A percentile compares a stretch with the other conserved stretches of the same genome.
Evolutionary conservation across 2,329 filamentous ascomycete genomes (phyloP).

Genomic region (Berkeleyomyces basicola): DNA sequence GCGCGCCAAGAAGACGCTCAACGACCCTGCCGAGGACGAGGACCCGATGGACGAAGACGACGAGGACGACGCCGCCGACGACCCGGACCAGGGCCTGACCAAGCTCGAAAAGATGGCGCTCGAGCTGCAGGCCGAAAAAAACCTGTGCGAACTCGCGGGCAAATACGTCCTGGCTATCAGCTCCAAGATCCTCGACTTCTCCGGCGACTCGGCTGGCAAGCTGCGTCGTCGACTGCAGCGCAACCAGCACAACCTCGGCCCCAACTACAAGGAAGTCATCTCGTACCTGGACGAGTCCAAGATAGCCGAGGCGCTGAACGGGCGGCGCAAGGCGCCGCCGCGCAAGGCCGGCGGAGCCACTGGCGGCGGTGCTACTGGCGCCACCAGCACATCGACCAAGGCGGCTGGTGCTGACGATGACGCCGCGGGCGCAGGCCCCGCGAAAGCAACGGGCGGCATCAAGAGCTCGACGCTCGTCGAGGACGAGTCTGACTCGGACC

Average conservation of each 20-base stretch:
- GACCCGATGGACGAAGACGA: constrained; percentile 48
- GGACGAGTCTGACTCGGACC: constrained; percentile 11
- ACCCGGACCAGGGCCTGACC: constrained; percentile 26
- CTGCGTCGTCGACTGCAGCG: constrained; percentile 56
- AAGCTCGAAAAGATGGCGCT: constrained; percentile 43
- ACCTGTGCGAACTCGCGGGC: constrained; percentile 68
- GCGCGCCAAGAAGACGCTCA: constrained; percentile 44
- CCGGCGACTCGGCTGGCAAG: constrained; percentile 41
- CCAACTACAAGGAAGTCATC: constrained; percentile 73
- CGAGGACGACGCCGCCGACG: constrained; percentile 37
- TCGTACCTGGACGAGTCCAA: constrained; percentile 60
- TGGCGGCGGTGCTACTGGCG: constrained; percentile 15
- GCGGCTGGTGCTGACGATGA: background rate
- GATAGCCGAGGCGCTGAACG: constrained; percentile 26
- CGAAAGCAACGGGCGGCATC: constrained; percentile 19
- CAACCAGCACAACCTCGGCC: constrained; percentile 66
- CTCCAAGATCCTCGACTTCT: constrained; percentile 55
- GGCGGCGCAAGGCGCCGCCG: constrained; percentile 18
- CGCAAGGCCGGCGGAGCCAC: constrained; percentile 18
- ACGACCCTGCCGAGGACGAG: constrained; percentile 53
- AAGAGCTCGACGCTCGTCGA: constrained; percentile 17
- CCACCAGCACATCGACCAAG: constrained; percentile 15
- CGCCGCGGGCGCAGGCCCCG: background rate
- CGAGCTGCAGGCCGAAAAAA: constrained; percentile 64
- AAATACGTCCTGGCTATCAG: constrained; percentile 71